A percentile compares a stretch with the other conserved stretches of the same genome.
Conservation (phyloP, 2,329 filamentous ascomycete genomes). For the Epichloe glyceriae region DNA sequence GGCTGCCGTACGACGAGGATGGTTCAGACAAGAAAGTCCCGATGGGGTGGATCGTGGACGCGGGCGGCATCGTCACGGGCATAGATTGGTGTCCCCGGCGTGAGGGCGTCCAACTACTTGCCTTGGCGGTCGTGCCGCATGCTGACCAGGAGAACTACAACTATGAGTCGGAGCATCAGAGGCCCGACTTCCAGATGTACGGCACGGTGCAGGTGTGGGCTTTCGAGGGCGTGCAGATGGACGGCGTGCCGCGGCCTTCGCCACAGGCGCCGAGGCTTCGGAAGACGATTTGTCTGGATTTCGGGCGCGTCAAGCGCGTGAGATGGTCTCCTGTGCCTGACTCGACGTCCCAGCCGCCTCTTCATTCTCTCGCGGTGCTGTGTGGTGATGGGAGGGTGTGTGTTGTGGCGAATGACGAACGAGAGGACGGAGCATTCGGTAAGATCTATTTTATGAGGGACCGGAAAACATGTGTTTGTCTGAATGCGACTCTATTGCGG, state of each 20-base stretch:
- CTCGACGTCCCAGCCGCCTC: constrained; percentile 28
- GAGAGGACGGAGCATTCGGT: constrained; percentile 27
- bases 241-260: constrained; percentile 22
- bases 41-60: constrained; percentile 41
- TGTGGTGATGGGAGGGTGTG: constrained; percentile 38
- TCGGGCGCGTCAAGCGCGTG: constrained; percentile 36
- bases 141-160: constrained; percentile 33
- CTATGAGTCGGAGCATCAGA: constrained; percentile 24
- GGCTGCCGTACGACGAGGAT: constrained; percentile 18
- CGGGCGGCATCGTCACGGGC: constrained; percentile 37
- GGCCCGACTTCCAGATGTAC: constrained; percentile 25
- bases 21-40: constrained; percentile 11
- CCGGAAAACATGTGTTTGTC: no score
- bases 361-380: constrained; percentile 34
- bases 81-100: constrained; percentile 38
- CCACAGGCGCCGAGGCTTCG: constrained; percentile 24
- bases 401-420: constrained; percentile 25
- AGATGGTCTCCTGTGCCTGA: constrained; percentile 25
- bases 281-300: constrained; percentile 34
- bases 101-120: constrained; percentile 33
- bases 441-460: constrained; percentile 8
- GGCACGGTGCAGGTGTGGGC: constrained; percentile 42
- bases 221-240: constrained; percentile 21
- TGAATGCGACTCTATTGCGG: constrained; percentile 5
- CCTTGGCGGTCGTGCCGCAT: constrained; percentile 37